Base-by-base conservation (phyloP, 1,139 yeast species). In the Hanseniaspora uvarum region DNA sequence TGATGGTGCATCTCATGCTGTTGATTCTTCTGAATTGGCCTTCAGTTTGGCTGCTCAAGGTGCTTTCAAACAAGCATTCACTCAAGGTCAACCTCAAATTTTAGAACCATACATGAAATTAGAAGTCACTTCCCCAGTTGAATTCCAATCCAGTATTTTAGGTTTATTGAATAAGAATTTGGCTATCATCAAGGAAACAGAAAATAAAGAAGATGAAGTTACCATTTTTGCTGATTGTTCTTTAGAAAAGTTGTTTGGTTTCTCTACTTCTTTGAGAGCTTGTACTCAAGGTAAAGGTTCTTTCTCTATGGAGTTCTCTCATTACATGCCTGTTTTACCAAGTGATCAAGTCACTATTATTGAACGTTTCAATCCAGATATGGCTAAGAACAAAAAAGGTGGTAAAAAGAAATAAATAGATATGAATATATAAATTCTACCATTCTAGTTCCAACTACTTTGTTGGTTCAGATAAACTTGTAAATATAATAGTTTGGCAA, bases 211-310 rank as follows among this genome's bases (percentile, higher is more conserved):
- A 55, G 98, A 94, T 62, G 99, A 94, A 68, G 92, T 94, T 71
- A 86, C 95, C 14, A 81, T 92, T 58, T 79, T 80, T 56, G 95
- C 97, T 34, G 97, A 92, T 69, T 89, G 97, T 72, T 84, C 98
- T 14, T 80, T 94, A 70, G 88, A 88, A 74, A 78, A 87, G 58
- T 81, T 94, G 88, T 94, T 94, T 68, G 98, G 98, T 23, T 87
- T 92, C 69, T 95, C 97, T 12, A 86, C 97, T 14, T 81, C 87
- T 26, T 77, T 94, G 68, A 84, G 99, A 74, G 97, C 98, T 38
- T 83, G 86, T 58, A 92, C 98, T 24, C 98, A 94, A 72, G 99
- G 99, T 70, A 94, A 94, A 70, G 98, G 98, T 63, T 98, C 94
- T 71, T 94, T 94, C 68, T 80, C 95, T 4, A 76, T 94, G 70